A percentile compares a stretch with the other conserved stretches of the same genome.
phyloP scores from a whole-genome alignment of 306 rosid genomes.

The Vigna nakashimae region DNA sequence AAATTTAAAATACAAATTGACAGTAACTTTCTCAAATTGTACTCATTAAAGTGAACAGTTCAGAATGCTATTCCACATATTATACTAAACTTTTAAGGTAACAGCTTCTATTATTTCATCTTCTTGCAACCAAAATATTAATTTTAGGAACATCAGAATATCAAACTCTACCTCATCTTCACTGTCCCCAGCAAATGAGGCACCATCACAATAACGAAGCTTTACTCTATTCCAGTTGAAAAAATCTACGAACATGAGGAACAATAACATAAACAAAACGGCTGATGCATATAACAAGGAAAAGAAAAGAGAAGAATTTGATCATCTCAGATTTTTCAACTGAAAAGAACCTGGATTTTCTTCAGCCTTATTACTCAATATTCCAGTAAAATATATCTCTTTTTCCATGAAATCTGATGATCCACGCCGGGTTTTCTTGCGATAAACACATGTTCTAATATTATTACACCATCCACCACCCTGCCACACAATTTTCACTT shows the following conservation, averaged over 20 bases:
- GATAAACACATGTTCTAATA: constrained; percentile 80
- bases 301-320: constrained; percentile 27
- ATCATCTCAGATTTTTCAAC: constrained; percentile 8
- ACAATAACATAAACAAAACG: constrained; percentile 31
- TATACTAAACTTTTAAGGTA: neutral
- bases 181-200: constrained; percentile 86
- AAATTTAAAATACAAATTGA: neutral
- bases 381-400: constrained; percentile 76
- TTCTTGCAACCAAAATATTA: neutral
- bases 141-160: constrained; percentile 14
- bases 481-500: constrained; percentile 63
- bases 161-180: constrained; percentile 67
- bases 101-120: constrained; percentile 2
- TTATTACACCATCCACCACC: constrained; percentile 99
- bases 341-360: constrained; percentile 82
- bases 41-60: neutral
- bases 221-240: constrained; percentile 95
- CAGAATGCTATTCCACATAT: neutral
- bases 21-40: neutral
- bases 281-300: constrained; percentile 4
- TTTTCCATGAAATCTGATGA: constrained; percentile 90
- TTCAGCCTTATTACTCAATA: constrained; percentile 72
- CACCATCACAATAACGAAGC: constrained; percentile 99
- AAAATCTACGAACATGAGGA: constrained; percentile 68
- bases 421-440: constrained; percentile 80